phyloP scores from a whole-genome alignment of 805 yeast species.

The Nakazawaea holstii region DNA sequence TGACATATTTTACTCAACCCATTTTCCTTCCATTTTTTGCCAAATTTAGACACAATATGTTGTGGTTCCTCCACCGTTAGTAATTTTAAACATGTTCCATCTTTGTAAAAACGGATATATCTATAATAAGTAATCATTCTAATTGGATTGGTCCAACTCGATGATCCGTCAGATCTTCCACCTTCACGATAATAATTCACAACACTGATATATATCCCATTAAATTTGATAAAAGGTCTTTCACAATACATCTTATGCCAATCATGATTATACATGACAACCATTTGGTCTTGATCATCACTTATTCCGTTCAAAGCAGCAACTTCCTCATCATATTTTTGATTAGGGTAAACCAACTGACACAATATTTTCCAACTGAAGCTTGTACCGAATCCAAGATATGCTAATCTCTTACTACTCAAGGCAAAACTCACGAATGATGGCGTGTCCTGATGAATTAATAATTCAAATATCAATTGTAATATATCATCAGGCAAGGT shows the following conservation, averaged over 20 bases:
- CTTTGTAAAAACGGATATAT: conserved; percentile 73
- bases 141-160: conserved; percentile 68
- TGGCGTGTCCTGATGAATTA: conserved; percentile 46
- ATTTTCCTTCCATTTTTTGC: conserved; percentile 23
- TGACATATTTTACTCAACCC: conserved; percentile 30
- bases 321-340: conserved; percentile 42
- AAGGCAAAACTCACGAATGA: conserved; percentile 61
- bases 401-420: conserved; percentile 53
- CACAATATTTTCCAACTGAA: conserved; percentile 48
- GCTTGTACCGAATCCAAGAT: conserved; percentile 48
- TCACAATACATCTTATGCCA: conserved; percentile 49
- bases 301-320: conserved; percentile 30
- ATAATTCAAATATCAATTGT: conserved; percentile 39
- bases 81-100: conserved; percentile 69
- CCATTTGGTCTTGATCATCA: conserved; percentile 28
- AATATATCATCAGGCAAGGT: conserved; percentile 57
- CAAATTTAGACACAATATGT: conserved; percentile 54
- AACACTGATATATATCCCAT: conserved; percentile 82
- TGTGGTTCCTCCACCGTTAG: conserved; percentile 71
- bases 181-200: conserved; percentile 85
- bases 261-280: conserved; percentile 34
- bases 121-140: conserved; percentile 85
- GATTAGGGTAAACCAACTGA: conserved; percentile 45
- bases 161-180: conserved; percentile 58
- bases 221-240: conserved; percentile 74